A percentile compares a stretch with the other conserved stretches of the same genome.
Conservation (phyloP, 2,329 filamentous ascomycete genomes). For the Arthrobotrys iridis region DNA sequence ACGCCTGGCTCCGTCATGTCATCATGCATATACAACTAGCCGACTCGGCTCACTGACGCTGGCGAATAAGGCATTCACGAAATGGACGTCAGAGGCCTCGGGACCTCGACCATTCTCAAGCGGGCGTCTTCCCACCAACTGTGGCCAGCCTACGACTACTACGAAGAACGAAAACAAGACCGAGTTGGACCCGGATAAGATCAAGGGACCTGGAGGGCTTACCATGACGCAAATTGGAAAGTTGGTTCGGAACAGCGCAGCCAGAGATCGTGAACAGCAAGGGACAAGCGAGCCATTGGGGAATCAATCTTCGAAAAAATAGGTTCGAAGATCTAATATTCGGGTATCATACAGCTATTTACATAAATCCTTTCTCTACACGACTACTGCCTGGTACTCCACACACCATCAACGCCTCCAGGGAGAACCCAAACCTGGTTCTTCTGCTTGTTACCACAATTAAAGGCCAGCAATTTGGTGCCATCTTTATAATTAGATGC, state of each 20-base stretch:
- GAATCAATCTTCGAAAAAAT: not conserved
- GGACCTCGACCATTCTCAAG: not conserved
- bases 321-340: not conserved
- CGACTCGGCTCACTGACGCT: too few species aligned
- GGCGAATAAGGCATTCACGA: too few species aligned
- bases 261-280: not conserved
- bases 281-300: not conserved
- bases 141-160: too few species aligned
- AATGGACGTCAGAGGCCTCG: too few species aligned
- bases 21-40: too few species aligned
- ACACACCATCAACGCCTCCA: constrained; percentile 30
- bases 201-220: constrained; percentile 26
- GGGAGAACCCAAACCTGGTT: constrained; percentile 48
- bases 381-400: constrained; percentile 1
- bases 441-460: constrained; percentile 38
- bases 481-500: constrained; percentile 52
- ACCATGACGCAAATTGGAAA: constrained; percentile 16
- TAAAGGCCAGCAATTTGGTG: constrained; percentile 36
- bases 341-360: constrained; percentile 16
- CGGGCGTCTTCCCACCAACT: not conserved
- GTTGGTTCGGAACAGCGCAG: constrained; percentile 1
- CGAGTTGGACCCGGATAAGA: constrained; percentile 17
- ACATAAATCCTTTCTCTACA: not conserved
- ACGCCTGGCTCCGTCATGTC: too few species aligned
- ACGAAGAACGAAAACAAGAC: not conserved